A percentile compares a stretch with the other conserved stretches of the same genome.
Evolutionary conservation across 495 filamentous ascomycete genomes (phyloP).

Genomic region (Tuber calosporum): DNA sequence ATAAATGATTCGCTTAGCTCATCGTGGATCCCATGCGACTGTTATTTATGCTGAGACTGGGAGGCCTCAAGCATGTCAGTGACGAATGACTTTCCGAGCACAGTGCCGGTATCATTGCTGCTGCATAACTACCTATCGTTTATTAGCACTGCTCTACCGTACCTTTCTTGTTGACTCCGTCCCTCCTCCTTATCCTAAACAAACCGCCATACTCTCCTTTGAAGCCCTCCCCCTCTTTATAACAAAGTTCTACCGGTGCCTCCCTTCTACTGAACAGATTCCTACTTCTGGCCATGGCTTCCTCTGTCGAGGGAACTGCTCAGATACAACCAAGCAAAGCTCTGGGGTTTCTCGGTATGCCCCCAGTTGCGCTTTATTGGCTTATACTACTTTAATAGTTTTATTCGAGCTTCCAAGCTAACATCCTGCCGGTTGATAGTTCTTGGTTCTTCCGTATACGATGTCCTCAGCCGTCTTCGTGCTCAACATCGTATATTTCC

Average conservation of each 20-base stretch:
- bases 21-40: neutral
- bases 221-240: neutral
- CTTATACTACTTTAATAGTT: neutral
- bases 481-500: conserved; percentile 74
- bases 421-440: conserved; percentile 48
- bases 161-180: neutral
- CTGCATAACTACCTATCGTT: neutral
- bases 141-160: neutral
- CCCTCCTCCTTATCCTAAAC: neutral
- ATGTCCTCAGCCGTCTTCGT: conserved; percentile 76
- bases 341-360: conserved; percentile 69
- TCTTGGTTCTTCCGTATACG: conserved; percentile 82
- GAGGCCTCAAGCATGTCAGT: neutral
- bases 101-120: neutral
- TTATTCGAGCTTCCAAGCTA: conserved; percentile 7
- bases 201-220: neutral
- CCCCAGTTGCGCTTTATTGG: neutral
- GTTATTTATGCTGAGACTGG: neutral
- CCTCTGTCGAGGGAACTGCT: conserved; percentile 48
- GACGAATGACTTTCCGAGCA: neutral
- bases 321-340: conserved; percentile 69
- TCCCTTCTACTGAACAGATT: neutral
- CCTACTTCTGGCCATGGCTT: conserved; percentile 27
- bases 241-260: neutral
- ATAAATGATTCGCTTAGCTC: neutral